Percentiles rank a stretch among this genome's conserved stretches.
phyloP scores from a whole-genome alignment of 805 yeast species.

The Kazachstania taianensis region DNA sequence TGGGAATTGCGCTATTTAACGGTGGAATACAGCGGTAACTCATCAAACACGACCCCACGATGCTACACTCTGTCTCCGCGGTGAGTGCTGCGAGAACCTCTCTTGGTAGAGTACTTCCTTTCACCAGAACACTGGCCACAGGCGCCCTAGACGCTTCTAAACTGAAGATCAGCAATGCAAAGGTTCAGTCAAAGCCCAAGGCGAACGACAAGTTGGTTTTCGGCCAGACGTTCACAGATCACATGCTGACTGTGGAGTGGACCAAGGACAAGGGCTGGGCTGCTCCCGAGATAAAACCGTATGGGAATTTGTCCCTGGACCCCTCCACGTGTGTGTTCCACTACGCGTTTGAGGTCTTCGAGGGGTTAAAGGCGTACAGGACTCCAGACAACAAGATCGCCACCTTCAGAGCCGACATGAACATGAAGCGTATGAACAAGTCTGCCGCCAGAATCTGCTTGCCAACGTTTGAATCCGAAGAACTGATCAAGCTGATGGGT shows the following conservation, averaged over 20 bases:
- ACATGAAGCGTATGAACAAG: slow-evolving; percentile 83
- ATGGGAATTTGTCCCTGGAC: slow-evolving; percentile 63
- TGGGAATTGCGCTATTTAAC: too few relatives aligned
- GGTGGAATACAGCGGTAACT: too few relatives aligned
- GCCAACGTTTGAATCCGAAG: slow-evolving; percentile 76
- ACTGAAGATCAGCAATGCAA: slow-evolving; percentile 38
- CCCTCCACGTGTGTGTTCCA: slow-evolving; percentile 90
- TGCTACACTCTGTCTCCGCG: too few relatives aligned
- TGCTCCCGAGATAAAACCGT: slow-evolving; percentile 80
- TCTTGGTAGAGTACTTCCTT: too few relatives aligned
- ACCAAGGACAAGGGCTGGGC: slow-evolving; percentile 70
- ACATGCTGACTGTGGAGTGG: slow-evolving; percentile 87
- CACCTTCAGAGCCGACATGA: slow-evolving; percentile 83
- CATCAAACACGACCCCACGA: too few relatives aligned
- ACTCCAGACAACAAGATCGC: slow-evolving; percentile 55
- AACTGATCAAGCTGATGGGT: slow-evolving; percentile 64
- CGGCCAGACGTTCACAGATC: slow-evolving; percentile 73
- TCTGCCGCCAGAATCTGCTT: slow-evolving; percentile 84
- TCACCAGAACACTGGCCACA: slow-evolving; percentile 1
- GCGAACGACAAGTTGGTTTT: slow-evolving; percentile 58
- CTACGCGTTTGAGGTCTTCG: slow-evolving; percentile 90
- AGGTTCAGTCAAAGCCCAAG: slow-evolving; percentile 42
- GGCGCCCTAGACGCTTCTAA: slow-evolving; percentile 47
- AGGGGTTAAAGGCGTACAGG: slow-evolving; percentile 89
- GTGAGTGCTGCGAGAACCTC: too few relatives aligned